Evolutionary conservation across 768 basidiomycete genomes (phyloP), one percentile per base, ranked within the genome.

Genomic region (Pleurotus cornucopiae): DNA sequence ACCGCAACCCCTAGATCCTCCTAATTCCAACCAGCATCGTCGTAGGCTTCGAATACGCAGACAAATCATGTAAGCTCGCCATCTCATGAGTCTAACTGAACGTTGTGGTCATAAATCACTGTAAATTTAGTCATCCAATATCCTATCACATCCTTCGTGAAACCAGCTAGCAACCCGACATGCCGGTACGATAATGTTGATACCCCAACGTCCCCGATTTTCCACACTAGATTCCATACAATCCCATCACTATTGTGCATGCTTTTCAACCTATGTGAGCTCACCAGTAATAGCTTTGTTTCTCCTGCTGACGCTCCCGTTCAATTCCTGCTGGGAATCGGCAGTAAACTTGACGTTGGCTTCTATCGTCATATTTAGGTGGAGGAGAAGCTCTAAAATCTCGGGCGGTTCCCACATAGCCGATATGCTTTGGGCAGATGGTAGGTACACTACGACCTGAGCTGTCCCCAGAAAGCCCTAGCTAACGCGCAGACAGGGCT

Each of bases 401-500:
- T 53, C 51, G 5, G 39, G 38, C 9, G 41, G 38, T 41, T 13
- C 23, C 14, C 51, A n/a, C 9, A 5, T 53, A 11, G 23, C 41
- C 14, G 51, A 53, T n/a, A 53, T 53, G 51, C 51, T 53, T 3
- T 41, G 37, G 37, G 18, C 23, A 40, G 51, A 53, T 21, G 51
- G 51, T 53, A 30, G 0, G 39, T 44, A 21, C n/a, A 39, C 18
- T 4, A 6, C 21, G 12, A 13, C 7, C 39, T 5, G 9, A 41
- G 12, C 1, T 14, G n/a, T 37, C 20, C 41, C 41, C 40, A 25
- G n/a, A n/a, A 25, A 25, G 23, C 23, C 23, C 7, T 6, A 34
- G n/a, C n/a, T 20, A 12, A 39, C 21, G 0, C 9, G 5, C 7
- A n/a, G 21, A 39, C 39, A 53, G 51, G 51, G 9, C 41, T 41